phyloP scores from a whole-genome alignment of 2,329 filamentous ascomycete genomes.

The Neospermospora avenae region DNA sequence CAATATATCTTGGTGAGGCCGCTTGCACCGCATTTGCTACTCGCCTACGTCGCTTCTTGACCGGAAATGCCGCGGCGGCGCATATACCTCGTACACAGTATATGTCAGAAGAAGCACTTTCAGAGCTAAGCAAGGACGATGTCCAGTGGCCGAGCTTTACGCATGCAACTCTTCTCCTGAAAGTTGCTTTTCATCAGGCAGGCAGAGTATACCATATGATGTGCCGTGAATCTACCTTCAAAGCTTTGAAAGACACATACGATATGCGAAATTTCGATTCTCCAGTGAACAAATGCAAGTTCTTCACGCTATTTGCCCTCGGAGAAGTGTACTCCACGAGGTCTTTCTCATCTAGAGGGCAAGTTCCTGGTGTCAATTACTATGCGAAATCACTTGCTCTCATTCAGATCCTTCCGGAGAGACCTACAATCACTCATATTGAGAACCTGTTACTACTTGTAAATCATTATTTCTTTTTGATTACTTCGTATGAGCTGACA shows the following conservation, averaged over 20 bases:
- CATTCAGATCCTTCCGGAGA: slow-evolving; percentile 40
- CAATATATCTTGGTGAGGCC: slow-evolving; percentile 38
- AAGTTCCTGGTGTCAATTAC: slow-evolving; percentile 44
- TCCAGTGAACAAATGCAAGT: slow-evolving; percentile 38
- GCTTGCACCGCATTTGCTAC: slow-evolving; percentile 39
- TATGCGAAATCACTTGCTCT: slow-evolving; percentile 42
- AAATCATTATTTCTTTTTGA: slow-evolving; percentile 18
- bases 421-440: slow-evolving; percentile 42
- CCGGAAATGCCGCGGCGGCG: slow-evolving; percentile 20
- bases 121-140: slow-evolving; percentile 30
- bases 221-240: slow-evolving; percentile 38
- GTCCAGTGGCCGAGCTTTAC: slow-evolving; percentile 40
- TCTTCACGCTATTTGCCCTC: slow-evolving; percentile 45
- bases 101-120: slow-evolving; percentile 11
- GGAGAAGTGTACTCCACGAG: slow-evolving; percentile 45
- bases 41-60: slow-evolving; percentile 35
- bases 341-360: slow-evolving; percentile 33
- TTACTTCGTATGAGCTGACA: not conserved
- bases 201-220: slow-evolving; percentile 43
- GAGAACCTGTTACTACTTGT: slow-evolving; percentile 45
- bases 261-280: slow-evolving; percentile 36
- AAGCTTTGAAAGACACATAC: slow-evolving; percentile 39
- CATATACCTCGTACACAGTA: slow-evolving; percentile 38
- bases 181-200: slow-evolving; percentile 42
- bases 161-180: slow-evolving; percentile 38